A percentile compares a stretch with the other conserved stretches of the same genome.
These are phyloP conservation scores for Solanum sparsipilum DNA, from an alignment of 257 asterid genomes.

Conservation along the genomic window DNA sequence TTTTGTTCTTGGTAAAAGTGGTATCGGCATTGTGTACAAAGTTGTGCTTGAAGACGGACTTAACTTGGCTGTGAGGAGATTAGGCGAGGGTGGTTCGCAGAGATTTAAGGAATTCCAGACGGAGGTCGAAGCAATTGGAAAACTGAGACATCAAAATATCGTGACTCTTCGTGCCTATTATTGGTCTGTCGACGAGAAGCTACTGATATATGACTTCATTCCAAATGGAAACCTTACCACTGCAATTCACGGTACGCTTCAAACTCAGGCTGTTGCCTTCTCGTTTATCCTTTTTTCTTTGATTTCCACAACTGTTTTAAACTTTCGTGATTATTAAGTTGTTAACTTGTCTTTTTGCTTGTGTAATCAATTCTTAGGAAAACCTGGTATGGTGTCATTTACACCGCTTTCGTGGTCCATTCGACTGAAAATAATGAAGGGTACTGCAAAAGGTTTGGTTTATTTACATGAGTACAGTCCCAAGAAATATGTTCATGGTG, in stretches of 20 bases:
- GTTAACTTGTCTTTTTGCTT: background rate
- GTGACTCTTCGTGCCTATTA: slow-evolving; percentile 78
- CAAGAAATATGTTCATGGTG: slow-evolving; percentile 87
- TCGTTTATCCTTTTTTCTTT: background rate
- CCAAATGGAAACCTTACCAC: slow-evolving; percentile 78
- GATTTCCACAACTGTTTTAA: background rate
- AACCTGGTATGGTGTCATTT: slow-evolving; percentile 53
- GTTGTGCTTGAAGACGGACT: slow-evolving; percentile 86
- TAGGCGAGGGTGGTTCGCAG: slow-evolving; percentile 93
- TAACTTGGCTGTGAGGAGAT: slow-evolving; percentile 70
- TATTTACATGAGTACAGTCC: slow-evolving; percentile 88
- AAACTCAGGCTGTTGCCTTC: background rate
- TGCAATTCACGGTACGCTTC: slow-evolving; percentile 65
- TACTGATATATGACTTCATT: slow-evolving; percentile 61
- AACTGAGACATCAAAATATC: slow-evolving; percentile 68
- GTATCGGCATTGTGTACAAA: slow-evolving; percentile 79
- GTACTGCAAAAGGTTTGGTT: slow-evolving; percentile 68
- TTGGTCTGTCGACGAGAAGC: slow-evolving; percentile 94
- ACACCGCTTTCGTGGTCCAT: slow-evolving; percentile 64
- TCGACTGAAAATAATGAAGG: slow-evolving; percentile 69
- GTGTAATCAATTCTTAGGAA: slow-evolving; percentile 31
- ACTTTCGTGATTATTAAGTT: background rate
- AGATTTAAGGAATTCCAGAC: slow-evolving; percentile 80
- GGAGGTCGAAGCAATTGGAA: slow-evolving; percentile 88
- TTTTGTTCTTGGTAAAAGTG: slow-evolving; percentile 84